These are phyloP conservation scores for Moniliella sp. DNA, from an alignment of 1,284 basidiomycete species.

Conservation along the genomic window DNA sequence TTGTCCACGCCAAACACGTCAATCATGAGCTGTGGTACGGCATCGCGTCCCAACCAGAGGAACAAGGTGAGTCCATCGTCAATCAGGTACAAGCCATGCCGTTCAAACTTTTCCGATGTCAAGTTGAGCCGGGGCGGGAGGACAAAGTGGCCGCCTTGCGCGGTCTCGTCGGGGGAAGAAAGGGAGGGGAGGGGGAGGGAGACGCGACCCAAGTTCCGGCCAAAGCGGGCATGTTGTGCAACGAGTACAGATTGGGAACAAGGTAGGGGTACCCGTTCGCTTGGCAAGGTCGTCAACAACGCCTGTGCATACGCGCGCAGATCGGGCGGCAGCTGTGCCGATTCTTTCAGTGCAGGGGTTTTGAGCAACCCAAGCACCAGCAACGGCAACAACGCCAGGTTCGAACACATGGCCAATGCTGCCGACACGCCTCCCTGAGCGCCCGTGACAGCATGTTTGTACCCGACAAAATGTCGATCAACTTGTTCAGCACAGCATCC, in stretches of 20 bases:
- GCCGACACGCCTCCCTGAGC: slow-evolving; percentile 75
- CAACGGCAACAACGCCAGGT: slow-evolving; percentile 78
- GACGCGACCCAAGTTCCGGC: slow-evolving; percentile 36
- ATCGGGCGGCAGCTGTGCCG: slow-evolving; percentile 84
- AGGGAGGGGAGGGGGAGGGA: background rate
- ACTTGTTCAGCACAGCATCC: slow-evolving; percentile 67
- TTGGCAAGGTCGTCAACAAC: slow-evolving; percentile 69
- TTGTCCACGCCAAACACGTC: slow-evolving; percentile 80
- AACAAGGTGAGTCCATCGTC: slow-evolving; percentile 95
- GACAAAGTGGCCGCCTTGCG: slow-evolving; percentile 38
- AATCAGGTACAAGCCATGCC: slow-evolving; percentile 85
- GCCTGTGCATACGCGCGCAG: slow-evolving; percentile 83
- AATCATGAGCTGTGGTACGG: slow-evolving; percentile 73
- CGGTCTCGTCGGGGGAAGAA: background rate
- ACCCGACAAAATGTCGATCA: slow-evolving; percentile 74
- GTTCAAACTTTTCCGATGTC: slow-evolving; percentile 74
- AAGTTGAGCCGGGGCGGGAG: slow-evolving; percentile 69
- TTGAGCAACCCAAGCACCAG: slow-evolving; percentile 73
- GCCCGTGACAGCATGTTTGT: slow-evolving; percentile 89
- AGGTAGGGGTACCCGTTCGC: slow-evolving; percentile 75
- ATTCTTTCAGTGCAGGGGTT: slow-evolving; percentile 84
- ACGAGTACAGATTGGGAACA: slow-evolving; percentile 77
- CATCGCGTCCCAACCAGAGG: slow-evolving; percentile 87
- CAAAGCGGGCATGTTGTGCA: slow-evolving; percentile 87
- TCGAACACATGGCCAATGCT: slow-evolving; percentile 74